phyloP scores from a whole-genome alignment of 768 basidiomycete genomes.

The Auricularia sp. region DNA sequence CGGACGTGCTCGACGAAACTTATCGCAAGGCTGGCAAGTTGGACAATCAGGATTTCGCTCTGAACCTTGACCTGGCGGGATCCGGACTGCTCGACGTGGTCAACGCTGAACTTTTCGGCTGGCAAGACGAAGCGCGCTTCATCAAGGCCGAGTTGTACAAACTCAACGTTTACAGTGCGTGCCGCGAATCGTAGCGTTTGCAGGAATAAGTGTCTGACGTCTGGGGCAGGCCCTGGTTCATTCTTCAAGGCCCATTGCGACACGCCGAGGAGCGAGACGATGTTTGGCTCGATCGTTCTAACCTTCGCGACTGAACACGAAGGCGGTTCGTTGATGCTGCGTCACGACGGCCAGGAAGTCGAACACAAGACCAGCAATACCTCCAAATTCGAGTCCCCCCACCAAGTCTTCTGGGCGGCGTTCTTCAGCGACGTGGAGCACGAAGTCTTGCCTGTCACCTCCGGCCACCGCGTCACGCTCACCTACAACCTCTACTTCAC shows the following conservation, averaged over 20 bases:
- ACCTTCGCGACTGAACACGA: slow-evolving; percentile 36
- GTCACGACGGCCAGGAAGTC: slow-evolving; percentile 19
- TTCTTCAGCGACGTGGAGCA: slow-evolving; percentile 33
- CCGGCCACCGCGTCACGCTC: slow-evolving; percentile 25
- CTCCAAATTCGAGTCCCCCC: background rate
- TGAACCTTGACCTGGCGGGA: slow-evolving; percentile 7
- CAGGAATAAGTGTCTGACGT: background rate
- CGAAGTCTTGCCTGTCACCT: slow-evolving; percentile 25
- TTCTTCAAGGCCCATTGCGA: slow-evolving; percentile 45
- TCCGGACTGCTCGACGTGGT: background rate
- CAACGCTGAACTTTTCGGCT: background rate
- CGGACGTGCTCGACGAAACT: slow-evolving; percentile 15
- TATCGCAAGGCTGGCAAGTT: slow-evolving; percentile 19
- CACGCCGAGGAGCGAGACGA: slow-evolving; percentile 31
- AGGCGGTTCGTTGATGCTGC: slow-evolving; percentile 34
- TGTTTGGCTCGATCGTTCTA: slow-evolving; percentile 45
- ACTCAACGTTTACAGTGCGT: slow-evolving; percentile 35
- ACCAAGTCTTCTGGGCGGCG: slow-evolving; percentile 14
- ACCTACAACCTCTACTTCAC: slow-evolving; percentile 27
- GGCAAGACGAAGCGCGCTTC: background rate
- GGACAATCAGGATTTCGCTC: slow-evolving; percentile 12
- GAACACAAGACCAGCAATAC: background rate
- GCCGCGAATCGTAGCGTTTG: background rate
- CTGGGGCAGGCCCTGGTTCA: background rate
- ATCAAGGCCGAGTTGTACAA: slow-evolving; percentile 32